Percentiles rank a stretch among this genome's conserved stretches.
Conservation (phyloP, 2,329 filamentous ascomycete species). For the Taxawa tesnikishii region DNA sequence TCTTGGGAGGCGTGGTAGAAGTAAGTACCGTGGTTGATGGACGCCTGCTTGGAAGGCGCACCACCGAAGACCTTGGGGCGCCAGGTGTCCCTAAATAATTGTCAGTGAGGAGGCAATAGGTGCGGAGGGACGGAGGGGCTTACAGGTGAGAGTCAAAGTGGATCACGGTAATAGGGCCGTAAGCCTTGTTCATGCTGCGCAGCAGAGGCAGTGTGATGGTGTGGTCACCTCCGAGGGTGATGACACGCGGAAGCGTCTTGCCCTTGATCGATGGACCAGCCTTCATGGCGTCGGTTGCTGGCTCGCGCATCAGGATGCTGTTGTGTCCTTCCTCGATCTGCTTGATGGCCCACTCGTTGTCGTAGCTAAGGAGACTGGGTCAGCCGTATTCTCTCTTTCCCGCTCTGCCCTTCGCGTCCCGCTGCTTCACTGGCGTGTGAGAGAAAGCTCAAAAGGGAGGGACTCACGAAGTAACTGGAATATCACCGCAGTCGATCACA, state of each 20-base stretch:
- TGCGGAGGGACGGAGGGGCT: constrained; percentile 20
- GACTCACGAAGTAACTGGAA: constrained; percentile 68
- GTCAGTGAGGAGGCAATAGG: background rate
- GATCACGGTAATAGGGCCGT: constrained; percentile 54
- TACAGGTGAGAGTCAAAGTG: constrained; percentile 51
- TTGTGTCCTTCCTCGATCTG: constrained; percentile 83
- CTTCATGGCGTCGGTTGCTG: constrained; percentile 55
- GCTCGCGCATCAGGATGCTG: constrained; percentile 57
- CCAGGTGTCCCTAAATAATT: constrained; percentile 42
- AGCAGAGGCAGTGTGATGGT: constrained; percentile 49
- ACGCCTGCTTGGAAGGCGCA: constrained; percentile 60
- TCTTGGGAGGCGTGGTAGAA: constrained; percentile 75
- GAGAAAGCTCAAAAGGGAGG: background rate
- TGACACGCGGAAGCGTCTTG: constrained; percentile 66
- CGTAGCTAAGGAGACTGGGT: too few relatives aligned
- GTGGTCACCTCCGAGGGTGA: constrained; percentile 55
- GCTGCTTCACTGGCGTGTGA: background rate
- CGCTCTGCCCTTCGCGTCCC: background rate
- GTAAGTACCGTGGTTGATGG: constrained; percentile 80
- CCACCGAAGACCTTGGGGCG: constrained; percentile 79
- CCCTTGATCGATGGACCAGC: constrained; percentile 57
- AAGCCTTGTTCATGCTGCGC: constrained; percentile 49
- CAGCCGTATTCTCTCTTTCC: too few relatives aligned
- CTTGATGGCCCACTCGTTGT: constrained; percentile 68
- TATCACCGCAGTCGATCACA: constrained; percentile 72